phyloP scores from a whole-genome alignment of 2,329 filamentous ascomycete genomes.

The Gaeumannomyces sp. region DNA sequence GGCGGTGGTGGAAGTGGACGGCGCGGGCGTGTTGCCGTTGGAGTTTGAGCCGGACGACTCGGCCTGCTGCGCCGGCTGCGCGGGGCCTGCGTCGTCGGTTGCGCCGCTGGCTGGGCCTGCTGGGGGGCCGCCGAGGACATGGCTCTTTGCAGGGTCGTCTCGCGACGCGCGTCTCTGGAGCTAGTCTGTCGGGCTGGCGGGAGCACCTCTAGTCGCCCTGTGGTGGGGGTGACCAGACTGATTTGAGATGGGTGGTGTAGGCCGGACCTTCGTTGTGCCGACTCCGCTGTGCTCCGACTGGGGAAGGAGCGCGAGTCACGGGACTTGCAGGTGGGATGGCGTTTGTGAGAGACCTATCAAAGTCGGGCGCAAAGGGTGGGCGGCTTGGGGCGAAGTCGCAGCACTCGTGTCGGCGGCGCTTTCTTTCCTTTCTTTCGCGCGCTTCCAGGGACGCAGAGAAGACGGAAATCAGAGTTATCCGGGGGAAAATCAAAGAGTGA shows the following conservation, averaged over 20 bases:
- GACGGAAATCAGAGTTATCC: neutral
- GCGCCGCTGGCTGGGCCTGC: conserved; percentile 9
- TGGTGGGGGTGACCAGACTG: neutral
- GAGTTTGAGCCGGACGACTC: conserved; percentile 35
- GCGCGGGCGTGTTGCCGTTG: conserved; percentile 47
- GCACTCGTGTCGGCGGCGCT: neutral
- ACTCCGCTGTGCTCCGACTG: neutral
- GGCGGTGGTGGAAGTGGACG: conserved; percentile 41
- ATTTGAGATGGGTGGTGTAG: neutral
- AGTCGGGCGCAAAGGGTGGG: neutral
- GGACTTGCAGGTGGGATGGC: neutral
- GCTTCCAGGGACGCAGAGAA: neutral
- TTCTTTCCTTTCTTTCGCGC: neutral
- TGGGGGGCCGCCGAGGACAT: conserved; percentile 2
- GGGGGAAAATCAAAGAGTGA: neutral
- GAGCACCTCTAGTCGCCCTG: neutral
- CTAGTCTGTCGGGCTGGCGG: neutral
- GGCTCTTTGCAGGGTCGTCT: neutral
- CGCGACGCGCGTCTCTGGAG: neutral
- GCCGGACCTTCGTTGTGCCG: neutral
- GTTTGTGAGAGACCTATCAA: neutral
- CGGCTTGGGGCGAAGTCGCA: too few relatives aligned
- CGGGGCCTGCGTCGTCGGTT: conserved; percentile 15
- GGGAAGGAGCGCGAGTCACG: neutral
- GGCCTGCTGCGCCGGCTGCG: conserved; percentile 15